phyloP scores from a whole-genome alignment of 169 alveolate species.

The Theileria annulata region DNA sequence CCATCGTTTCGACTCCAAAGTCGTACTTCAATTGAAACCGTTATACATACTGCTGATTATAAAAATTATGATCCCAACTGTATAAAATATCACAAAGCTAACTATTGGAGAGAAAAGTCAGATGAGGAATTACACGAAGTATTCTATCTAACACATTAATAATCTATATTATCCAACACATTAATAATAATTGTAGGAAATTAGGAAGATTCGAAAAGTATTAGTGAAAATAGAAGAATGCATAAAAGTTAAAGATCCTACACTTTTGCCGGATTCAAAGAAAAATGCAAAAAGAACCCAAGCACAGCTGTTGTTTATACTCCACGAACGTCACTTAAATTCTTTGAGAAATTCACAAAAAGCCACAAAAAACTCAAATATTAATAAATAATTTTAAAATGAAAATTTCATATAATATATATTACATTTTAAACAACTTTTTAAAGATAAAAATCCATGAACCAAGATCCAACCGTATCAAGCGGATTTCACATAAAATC shows the following conservation, averaged over 20 bases:
- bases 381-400: neutral
- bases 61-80: conserved; percentile 60
- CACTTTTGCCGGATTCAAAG: conserved; percentile 48
- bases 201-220: conserved; percentile 59
- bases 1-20: conserved; percentile 29
- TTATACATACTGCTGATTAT: conserved; percentile 61
- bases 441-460: neutral
- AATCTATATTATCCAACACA: neutral
- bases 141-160: too few relatives aligned
- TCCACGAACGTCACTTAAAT: conserved; percentile 62
- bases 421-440: neutral
- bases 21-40: conserved; percentile 58
- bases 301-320: conserved; percentile 55
- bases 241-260: conserved; percentile 52
- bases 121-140: conserved; percentile 59
- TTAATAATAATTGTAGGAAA: conserved; percentile 43
- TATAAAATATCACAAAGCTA: conserved; percentile 60
- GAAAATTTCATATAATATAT: conserved; percentile 8
- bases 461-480: neutral
- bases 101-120: conserved; percentile 56
- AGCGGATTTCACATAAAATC: neutral
- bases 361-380: neutral
- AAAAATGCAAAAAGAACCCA: conserved; percentile 55
- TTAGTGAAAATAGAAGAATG: conserved; percentile 49
- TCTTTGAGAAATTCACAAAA: conserved; percentile 46